Base-by-base conservation (phyloP, 495 filamentous ascomycete species). In the Aspergillus leporis region DNA sequence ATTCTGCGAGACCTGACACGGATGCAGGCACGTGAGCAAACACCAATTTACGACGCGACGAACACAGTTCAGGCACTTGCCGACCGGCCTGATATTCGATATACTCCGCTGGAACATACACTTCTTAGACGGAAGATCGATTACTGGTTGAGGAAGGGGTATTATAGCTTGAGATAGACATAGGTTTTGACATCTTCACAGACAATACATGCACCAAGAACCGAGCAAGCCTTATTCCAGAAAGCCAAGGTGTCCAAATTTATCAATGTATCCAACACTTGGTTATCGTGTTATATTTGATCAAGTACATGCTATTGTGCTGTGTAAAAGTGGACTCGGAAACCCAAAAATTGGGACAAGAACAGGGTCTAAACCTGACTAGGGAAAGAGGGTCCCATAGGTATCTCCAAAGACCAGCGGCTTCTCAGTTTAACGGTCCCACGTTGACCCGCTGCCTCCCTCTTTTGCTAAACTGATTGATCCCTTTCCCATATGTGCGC, bases 1-100 rank as follows among this genome's bases (percentile, higher is more conserved):
- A 51, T 66, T 21, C 34, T 56, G 19, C 18, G 48, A 3, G 38
- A 36, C 2, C n/a, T 52, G 19, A 57, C 60, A 2, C 54, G 63
- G 1, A 48, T 56, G 4, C n/a, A 60, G 52, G 49, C 46, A 8
- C 53, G 56, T 41, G 19, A 50, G 10, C 19, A 61, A 38, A 48
- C 60, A 0, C 53, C 59, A 0, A 12, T 31, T 25, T 61, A 61
- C 18, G 53, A 56, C 9, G 25, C 30, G 12, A 9, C 47, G 10
- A 61, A 56, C 36, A 30, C 48, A 6, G 4, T 40, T 10, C 10
- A 21, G 12, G 59, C 53, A 5, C 14, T 61, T n/a, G 36, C 43
- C 7, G 53, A 57, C 36, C 21, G 19, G 16, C 53, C 48, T 22
- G 47, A 36, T 21, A 48, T 56, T 18, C 4, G 14, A n/a, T 56